A percentile compares a stretch with the other conserved stretches of the same genome.
phyloP scores from a whole-genome alignment of 2,329 filamentous ascomycete genomes.

The Fusarium piperis region DNA sequence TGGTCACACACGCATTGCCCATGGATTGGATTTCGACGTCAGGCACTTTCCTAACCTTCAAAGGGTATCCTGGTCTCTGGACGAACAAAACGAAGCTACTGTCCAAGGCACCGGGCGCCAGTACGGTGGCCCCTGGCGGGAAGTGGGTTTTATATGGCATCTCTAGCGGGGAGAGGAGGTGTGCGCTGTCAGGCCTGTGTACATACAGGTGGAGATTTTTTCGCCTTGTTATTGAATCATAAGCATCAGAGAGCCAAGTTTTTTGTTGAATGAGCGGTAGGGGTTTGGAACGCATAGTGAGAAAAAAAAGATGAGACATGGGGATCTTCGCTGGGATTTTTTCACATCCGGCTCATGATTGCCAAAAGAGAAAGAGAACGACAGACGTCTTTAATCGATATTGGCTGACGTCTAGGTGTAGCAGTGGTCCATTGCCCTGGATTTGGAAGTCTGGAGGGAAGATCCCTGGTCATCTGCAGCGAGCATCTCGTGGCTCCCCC shows the following conservation, averaged over 20 bases:
- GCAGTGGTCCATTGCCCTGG: constrained; percentile 7
- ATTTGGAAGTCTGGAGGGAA: constrained; percentile 13
- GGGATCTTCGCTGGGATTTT: background rate
- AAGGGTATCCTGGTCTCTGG: constrained; percentile 20
- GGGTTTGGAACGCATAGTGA: background rate
- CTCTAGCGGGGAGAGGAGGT: constrained; percentile 6
- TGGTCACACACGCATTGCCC: background rate
- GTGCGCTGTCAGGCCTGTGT: constrained; percentile 24
- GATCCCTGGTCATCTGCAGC: constrained; percentile 13
- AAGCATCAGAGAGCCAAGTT: background rate
- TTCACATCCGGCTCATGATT: background rate
- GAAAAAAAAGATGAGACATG: background rate
- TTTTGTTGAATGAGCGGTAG: background rate
- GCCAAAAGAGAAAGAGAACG: background rate
- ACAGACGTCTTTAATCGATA: background rate
- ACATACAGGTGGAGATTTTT: background rate
- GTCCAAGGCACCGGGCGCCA: constrained; percentile 4
- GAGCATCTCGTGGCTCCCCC: constrained; percentile 1
- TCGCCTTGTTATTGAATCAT: constrained; percentile 2
- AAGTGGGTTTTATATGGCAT: constrained; percentile 15
- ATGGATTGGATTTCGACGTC: background rate
- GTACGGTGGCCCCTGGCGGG: constrained; percentile 21
- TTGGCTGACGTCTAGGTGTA: constrained; percentile 1
- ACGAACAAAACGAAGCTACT: background rate
- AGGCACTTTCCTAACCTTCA: background rate